phyloP scores from a whole-genome alignment of 768 basidiomycete species.

The Auricularia sp. region DNA sequence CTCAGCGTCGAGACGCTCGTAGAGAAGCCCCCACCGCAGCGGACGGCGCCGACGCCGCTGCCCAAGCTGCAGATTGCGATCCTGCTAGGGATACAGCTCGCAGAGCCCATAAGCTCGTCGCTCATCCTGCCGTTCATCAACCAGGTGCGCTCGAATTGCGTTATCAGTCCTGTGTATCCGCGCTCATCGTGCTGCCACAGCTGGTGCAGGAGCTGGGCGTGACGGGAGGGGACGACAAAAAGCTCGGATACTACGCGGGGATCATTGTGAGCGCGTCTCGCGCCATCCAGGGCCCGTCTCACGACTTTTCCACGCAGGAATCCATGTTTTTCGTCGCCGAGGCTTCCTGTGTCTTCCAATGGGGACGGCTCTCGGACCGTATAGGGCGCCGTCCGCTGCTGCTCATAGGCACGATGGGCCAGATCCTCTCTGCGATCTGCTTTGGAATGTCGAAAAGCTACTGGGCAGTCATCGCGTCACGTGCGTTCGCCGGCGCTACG shows the following conservation, averaged over 20 bases:
- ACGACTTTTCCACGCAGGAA: constrained; percentile 34
- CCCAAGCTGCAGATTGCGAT: constrained; percentile 64
- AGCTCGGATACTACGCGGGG: constrained; percentile 68
- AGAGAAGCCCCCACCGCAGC: constrained; percentile 12
- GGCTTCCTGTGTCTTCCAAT: constrained; percentile 51
- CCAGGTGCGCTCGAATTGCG: constrained; percentile 33
- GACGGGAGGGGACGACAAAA: constrained; percentile 50
- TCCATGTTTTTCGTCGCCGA: constrained; percentile 70
- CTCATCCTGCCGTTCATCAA: constrained; percentile 72
- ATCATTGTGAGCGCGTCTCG: constrained; percentile 39
- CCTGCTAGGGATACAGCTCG: constrained; percentile 60
- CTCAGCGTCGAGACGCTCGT: not conserved
- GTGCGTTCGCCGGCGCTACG: constrained; percentile 9
- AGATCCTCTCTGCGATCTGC: constrained; percentile 27
- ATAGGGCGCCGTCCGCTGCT: constrained; percentile 35
- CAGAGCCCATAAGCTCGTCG: constrained; percentile 66
- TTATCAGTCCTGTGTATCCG: not conserved
- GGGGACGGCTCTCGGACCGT: constrained; percentile 34
- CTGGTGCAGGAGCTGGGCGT: constrained; percentile 53
- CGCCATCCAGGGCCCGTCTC: not conserved
- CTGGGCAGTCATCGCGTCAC: constrained; percentile 15
- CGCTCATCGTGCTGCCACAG: constrained; percentile 20
- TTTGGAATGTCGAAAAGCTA: constrained; percentile 41
- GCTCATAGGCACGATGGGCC: constrained; percentile 31
- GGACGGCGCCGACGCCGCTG: constrained; percentile 37